Evolutionary conservation across 176 grass and related monocot species (phyloP), one percentile per base, ranked within the genome.

Genomic region (Eragrostis curvula): DNA sequence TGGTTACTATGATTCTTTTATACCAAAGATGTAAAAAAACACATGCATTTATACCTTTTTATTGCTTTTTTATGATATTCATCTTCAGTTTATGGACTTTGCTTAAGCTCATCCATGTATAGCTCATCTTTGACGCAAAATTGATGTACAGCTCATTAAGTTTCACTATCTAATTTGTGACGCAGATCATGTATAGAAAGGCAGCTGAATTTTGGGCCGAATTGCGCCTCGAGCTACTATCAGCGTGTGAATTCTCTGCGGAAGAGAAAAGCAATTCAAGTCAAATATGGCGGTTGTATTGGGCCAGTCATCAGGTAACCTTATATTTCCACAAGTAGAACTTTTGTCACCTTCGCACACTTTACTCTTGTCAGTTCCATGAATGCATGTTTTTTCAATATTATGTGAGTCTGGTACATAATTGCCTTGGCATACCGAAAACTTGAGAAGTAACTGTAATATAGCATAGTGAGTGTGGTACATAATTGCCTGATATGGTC

Each of bases 251-350:
- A 85, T 90, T 90, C 75, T 90, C 89, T 83, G 80, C 56, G 18
- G 96, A 96, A 68, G 91, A 97, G 74, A 97, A 92, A 45, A 73
- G 79, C 56, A 91, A 73, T 84, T 85, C 87, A 86, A 99, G 73
- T 91, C 90, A 93, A 82, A 86, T 96, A 84, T 99, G 96, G 96
- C 89, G 96, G 25, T 18, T 99, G 55, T 96, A 99, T 62, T 99
- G 96, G 96, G 89, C 96, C 39, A 99, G 96, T 75, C 96, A 99
- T 84, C 96, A 99, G 93, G 96, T 98, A 44, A 75, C 70, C 78
- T 85, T 71, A 8, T 32, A 47, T 87, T 63, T 70, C 21, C 47
- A 60, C 66, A 81, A 51, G 21, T 24, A 81, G 69, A 44, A 51
- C 42, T 84, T 69, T 89, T 81, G 18, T 79, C 56, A 58, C 50